Percentiles rank a stretch among this genome's conserved stretches.
These are phyloP conservation scores for Flammula alnicola DNA, from an alignment of 1,284 basidiomycete species.

Conservation along the genomic window DNA sequence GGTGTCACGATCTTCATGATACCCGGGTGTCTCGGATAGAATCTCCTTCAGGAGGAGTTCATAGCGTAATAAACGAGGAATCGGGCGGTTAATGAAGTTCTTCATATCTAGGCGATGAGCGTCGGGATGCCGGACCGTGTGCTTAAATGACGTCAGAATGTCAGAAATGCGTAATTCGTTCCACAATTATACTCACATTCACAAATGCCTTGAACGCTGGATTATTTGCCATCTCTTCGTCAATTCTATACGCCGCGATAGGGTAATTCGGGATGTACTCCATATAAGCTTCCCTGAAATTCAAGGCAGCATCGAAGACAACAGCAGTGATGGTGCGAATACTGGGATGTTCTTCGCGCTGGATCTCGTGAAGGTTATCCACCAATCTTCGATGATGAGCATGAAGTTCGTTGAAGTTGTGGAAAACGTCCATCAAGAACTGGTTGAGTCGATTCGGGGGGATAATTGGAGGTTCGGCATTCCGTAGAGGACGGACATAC, in stretches of 20 bases:
- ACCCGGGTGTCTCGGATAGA: slow-evolving; percentile 69
- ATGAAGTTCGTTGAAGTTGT: slow-evolving; percentile 86
- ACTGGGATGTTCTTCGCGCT: slow-evolving; percentile 87
- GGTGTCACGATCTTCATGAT: slow-evolving; percentile 78
- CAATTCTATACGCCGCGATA: slow-evolving; percentile 89
- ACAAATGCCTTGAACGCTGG: slow-evolving; percentile 81
- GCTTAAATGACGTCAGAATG: slow-evolving; percentile 41
- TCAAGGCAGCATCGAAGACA: slow-evolving; percentile 86
- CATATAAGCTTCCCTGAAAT: slow-evolving; percentile 93
- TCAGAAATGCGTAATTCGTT: slow-evolving; percentile 1
- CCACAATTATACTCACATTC: slow-evolving; percentile 58
- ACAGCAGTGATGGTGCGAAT: slow-evolving; percentile 87
- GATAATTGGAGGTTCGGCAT: slow-evolving; percentile 79
- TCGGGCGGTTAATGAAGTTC: slow-evolving; percentile 87
- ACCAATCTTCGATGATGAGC: slow-evolving; percentile 76
- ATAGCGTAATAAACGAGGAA: slow-evolving; percentile 88
- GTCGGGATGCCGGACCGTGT: slow-evolving; percentile 73
- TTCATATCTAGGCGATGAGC: slow-evolving; percentile 85
- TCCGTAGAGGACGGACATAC: slow-evolving; percentile 76
- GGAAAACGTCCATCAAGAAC: slow-evolving; percentile 92
- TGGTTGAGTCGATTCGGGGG: slow-evolving; percentile 70
- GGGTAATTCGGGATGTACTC: slow-evolving; percentile 95
- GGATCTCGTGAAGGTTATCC: slow-evolving; percentile 82
- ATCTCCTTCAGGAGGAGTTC: slow-evolving; percentile 82
- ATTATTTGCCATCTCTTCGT: slow-evolving; percentile 86